A percentile compares a stretch with the other conserved stretches of the same genome.
These are phyloP conservation scores for Penicillium subrubescens DNA, from an alignment of 495 filamentous ascomycete species.

Conservation along the genomic window DNA sequence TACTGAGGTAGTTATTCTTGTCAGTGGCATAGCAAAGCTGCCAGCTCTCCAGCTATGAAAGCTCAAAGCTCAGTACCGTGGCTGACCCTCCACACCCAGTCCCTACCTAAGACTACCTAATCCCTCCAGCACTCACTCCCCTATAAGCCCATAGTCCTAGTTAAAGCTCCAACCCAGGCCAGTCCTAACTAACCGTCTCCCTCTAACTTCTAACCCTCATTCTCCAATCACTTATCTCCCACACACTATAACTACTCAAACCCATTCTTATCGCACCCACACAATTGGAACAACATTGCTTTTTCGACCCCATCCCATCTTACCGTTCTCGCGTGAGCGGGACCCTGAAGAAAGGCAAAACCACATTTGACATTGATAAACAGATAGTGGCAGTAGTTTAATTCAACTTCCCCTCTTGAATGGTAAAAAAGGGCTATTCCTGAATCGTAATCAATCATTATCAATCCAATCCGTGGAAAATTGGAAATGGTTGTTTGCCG, in stretches of 20 bases:
- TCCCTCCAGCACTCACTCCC: too few species aligned
- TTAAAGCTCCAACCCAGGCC: too few species aligned
- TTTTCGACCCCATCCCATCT: slow-evolving; percentile 2
- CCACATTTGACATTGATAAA: neutral
- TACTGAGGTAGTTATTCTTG: neutral
- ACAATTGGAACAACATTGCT: slow-evolving; percentile 5
- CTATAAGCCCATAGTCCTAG: neutral
- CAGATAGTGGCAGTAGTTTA: slow-evolving; percentile 2
- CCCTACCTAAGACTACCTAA: too few species aligned
- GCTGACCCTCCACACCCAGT: neutral
- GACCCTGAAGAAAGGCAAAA: neutral
- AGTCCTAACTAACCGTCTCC: neutral
- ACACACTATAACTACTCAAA: neutral
- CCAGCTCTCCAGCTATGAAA: neutral
- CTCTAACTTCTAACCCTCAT: neutral
- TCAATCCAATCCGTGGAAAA: too few species aligned
- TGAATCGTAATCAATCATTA: too few species aligned
- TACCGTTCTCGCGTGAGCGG: neutral
- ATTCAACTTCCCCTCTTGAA: neutral
- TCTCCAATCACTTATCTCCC: neutral
- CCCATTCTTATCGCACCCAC: neutral
- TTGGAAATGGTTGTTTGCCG: too few species aligned
- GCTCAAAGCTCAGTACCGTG: neutral
- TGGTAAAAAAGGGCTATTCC: too few species aligned
- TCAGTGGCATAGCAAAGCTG: neutral